phyloP scores from a whole-genome alignment of 306 rosid species.

The Malus domestica region ASM211411v1 NC_041798.1:38080501-38081000 shows the following conservation, averaged over 20 bases:
- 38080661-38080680: slow-evolving; percentile 14
- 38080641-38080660: slow-evolving; percentile 31
- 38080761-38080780: neutral
- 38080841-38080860: neutral
- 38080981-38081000: neutral
- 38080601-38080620: slow-evolving; percentile 5
- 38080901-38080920: slow-evolving; percentile 5
- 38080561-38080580: neutral
- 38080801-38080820: slow-evolving; percentile 2
- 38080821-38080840: neutral
- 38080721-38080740: slow-evolving; percentile 63
- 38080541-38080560: slow-evolving; percentile 16
- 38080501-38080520: slow-evolving; percentile 14
- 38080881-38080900: slow-evolving; percentile 3
- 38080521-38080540: slow-evolving; percentile 13
- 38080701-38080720: slow-evolving; percentile 36
- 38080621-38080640: slow-evolving; percentile 39
- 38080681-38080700: slow-evolving; percentile 29
- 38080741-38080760: slow-evolving; percentile 17
- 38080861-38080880: slow-evolving; percentile 21
- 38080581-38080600: neutral
- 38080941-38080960: slow-evolving; percentile 20
- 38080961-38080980: slow-evolving; percentile 12
- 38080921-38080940: slow-evolving; percentile 24
- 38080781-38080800: neutral